Conservation (phyloP, 139 green algal species). For the Closterium sp. region DNA sequence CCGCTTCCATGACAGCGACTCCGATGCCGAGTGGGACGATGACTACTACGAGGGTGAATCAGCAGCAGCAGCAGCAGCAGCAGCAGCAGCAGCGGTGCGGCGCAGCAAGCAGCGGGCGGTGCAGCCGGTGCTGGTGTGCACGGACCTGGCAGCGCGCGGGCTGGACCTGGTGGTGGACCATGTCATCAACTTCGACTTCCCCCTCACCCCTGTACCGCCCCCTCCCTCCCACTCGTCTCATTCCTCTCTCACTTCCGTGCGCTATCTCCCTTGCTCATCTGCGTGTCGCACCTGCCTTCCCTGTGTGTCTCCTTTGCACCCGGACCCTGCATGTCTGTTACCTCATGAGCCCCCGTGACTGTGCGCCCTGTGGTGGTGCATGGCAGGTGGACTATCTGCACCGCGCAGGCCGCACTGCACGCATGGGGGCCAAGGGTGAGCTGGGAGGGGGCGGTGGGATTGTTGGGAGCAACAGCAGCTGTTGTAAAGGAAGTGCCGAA, state of each 20-base stretch:
- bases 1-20: not conserved
- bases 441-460: too few species aligned
- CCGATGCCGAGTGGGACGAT: not conserved
- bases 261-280: not conserved
- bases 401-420: constrained; percentile 39
- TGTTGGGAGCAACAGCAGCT: too few species aligned
- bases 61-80: constrained; percentile 5
- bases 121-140: constrained; percentile 77
- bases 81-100: not conserved
- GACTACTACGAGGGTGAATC: not conserved
- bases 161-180: constrained; percentile 94
- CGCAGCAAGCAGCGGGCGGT: constrained; percentile 2
- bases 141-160: constrained; percentile 88
- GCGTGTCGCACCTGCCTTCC: not conserved
- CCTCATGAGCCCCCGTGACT: too few species aligned
- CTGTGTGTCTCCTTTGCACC: too few species aligned
- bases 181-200: constrained; percentile 99
- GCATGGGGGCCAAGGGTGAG: constrained; percentile 47
- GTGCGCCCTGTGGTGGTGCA: too few species aligned
- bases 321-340: too few species aligned
- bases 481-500: too few species aligned
- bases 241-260: too few species aligned
- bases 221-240: not conserved
- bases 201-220: constrained; percentile 63
- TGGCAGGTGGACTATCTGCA: constrained; percentile 50